Evolutionary conservation across 2,329 filamentous ascomycete species (phyloP), one percentile per base, ranked within the genome.

Genomic region (Bipolaris sorokiniana): DNA sequence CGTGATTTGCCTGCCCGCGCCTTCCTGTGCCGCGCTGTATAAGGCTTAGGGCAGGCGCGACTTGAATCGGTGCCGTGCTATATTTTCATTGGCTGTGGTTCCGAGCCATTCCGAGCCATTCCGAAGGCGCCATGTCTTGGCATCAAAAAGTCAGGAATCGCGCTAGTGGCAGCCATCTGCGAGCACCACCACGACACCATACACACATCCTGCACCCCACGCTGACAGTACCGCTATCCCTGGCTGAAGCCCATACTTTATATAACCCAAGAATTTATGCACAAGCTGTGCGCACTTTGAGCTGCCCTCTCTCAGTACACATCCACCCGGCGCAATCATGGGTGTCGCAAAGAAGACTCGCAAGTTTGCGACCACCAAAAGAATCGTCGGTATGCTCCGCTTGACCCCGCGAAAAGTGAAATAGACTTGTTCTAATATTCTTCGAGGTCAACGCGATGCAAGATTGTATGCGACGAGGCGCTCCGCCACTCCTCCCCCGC

Each of bases 291-390:
- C 13, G 15, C n/a, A n/a, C 7, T n/a, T 26, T 13, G 7, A 23
- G 6, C n/a, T 13, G 7, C 5, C 15, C 7, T 7, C 3, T 0
- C 7, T 1, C 16, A 18, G n/a, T 1, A 13, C 7, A n/a, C n/a
- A 26, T n/a, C 51, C 54, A 58, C 56, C 26, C 28, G 56, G 50
- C 59, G 54, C 65, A 67, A 76, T 60, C 34, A 97, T 97, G 94
- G 93, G 92, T 79, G 86, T 92, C 67, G 86, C 88, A 62, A 97
- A 96, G 82, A 91, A 88, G 77, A 96, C 91, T 51, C 88, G 93
- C 81, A 97, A 97, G 81, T 98, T 97, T 77, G 94, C 88, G 57
- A 65, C 70, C 78, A 87, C 92, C 73, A 96, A 97, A 82, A 84
- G 91, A 67, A 81, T 97, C 51, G 92, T 97, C 67, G 88, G 90